Evolutionary conservation across 352 stramenopile genomes (phyloP), one percentile per base, ranked within the genome.

Genomic region (Pythium coloratum): DNA sequence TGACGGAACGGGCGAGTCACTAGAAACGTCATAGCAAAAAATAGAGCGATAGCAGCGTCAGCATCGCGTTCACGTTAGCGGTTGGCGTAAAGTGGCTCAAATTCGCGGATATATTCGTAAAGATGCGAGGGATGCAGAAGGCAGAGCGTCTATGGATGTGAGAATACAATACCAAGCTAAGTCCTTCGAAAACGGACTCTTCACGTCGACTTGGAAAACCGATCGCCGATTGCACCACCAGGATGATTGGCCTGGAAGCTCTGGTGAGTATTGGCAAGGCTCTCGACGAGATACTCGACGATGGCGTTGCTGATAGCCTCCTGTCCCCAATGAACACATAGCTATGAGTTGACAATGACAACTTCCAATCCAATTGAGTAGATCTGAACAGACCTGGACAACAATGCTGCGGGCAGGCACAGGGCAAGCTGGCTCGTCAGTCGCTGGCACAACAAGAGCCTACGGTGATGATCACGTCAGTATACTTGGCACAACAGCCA

Each of bases 331-430:
- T 32, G 34, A 62, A 26, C 28, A 62, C 24, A 54, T 9, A 18
- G 40, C 13, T 18, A 50, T 20, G 16, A 13, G 26, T 47, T n/a
- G 12, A 51, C 3, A 18, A 49, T 50, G 38, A 36, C 8, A 24
- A 13, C 33, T 33, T 10, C 5, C 13, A 38, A 10, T 6, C 24
- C 12, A 24, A 13, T 36, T 30, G 47, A 7, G 18, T 24, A 16
- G n/a, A 9, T 38, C n/a, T 28, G 8, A 26, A 34, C 60, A 2
- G 62, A 91, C 84, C 78, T 92, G 87, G 13, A 86, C 82, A 24
- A 95, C 67, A 33, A 95, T 92, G 59, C 84, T 93, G 47, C 85
- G 86, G 1, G 84, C 87, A 3, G 87, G 87, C 40, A 95, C 83
- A 32, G 84, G 85, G 34, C 81, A 91, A 12, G 51, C 49, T 2